phyloP scores from a whole-genome alignment of 495 filamentous ascomycete species.

The Aspergillus baeticus region DNA sequence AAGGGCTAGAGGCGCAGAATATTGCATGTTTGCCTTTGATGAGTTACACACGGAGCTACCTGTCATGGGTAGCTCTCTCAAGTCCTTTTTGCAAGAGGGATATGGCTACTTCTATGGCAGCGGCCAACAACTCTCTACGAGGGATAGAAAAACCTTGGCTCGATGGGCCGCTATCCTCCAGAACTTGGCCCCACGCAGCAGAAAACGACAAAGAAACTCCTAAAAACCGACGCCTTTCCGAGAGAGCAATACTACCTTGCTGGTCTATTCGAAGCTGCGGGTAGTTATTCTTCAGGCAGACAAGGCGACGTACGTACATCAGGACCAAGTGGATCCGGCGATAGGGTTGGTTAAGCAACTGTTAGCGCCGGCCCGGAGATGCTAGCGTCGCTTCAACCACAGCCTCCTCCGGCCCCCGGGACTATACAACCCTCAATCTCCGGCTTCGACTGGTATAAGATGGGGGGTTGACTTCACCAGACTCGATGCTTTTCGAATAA shows the following conservation, averaged over 20 bases:
- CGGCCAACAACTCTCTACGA: not conserved
- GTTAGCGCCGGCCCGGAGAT: constrained; percentile 2
- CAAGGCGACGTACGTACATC: no score
- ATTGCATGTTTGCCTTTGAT: not conserved
- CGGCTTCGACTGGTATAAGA: not conserved
- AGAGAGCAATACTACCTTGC: no score
- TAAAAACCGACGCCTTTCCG: no score
- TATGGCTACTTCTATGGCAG: not conserved
- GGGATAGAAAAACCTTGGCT: not conserved
- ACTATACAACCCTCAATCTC: not conserved
- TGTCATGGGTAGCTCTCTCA: not conserved
- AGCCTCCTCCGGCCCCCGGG: not conserved
- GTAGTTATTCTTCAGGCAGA: no score
- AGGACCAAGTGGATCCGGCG: no score
- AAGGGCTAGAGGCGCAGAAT: not conserved
- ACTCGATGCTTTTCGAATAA: no score
- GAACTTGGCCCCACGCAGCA: no score
- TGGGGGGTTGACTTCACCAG: no score
- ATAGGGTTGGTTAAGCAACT: not conserved
- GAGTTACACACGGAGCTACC: not conserved
- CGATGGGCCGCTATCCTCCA: no score
- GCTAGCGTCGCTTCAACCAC: not conserved
- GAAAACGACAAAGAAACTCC: no score
- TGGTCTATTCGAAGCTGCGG: no score
- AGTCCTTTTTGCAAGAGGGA: not conserved